A percentile compares a stretch with the other conserved stretches of the same genome.
Conservation (phyloP, 495 filamentous ascomycete genomes). For the Pyrenopolyporus hunteri region DNA sequence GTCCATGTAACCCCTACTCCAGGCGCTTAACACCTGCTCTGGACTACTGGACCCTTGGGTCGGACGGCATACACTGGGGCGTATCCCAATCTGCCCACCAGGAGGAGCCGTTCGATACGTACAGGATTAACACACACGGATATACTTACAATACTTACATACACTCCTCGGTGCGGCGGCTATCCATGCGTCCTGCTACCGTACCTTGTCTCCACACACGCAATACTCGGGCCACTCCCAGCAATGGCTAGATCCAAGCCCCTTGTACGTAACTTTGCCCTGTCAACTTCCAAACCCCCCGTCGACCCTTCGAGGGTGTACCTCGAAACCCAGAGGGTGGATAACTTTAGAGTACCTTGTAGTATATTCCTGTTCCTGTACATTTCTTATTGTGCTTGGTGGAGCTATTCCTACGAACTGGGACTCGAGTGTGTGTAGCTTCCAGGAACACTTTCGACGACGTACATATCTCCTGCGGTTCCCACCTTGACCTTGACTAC, state of each 20-base stretch:
- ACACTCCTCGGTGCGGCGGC: slow-evolving; percentile 24
- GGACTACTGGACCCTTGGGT: slow-evolving; percentile 20
- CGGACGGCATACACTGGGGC: slow-evolving; percentile 20
- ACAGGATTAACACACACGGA: not conserved
- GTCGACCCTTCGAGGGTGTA: slow-evolving; percentile 31
- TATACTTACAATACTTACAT: not conserved
- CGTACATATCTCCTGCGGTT: slow-evolving; percentile 33
- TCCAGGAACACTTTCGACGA: slow-evolving; percentile 33
- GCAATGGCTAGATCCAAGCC: slow-evolving; percentile 32
- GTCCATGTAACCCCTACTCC: slow-evolving; percentile 22
- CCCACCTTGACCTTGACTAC: slow-evolving; percentile 32
- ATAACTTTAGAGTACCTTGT: slow-evolving; percentile 21
- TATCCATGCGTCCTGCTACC: slow-evolving; percentile 31
- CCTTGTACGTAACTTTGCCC: slow-evolving; percentile 17
- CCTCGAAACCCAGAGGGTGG: slow-evolving; percentile 33
- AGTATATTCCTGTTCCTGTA: slow-evolving; percentile 35
- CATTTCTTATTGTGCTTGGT: slow-evolving; percentile 23
- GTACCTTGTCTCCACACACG: slow-evolving; percentile 23
- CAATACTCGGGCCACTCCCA: slow-evolving; percentile 31
- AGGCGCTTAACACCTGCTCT: slow-evolving; percentile 24
- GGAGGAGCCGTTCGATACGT: too few species aligned
- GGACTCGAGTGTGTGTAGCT: slow-evolving; percentile 28
- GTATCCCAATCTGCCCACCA: slow-evolving; percentile 28
- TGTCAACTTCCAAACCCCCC: slow-evolving; percentile 26
- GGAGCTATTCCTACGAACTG: slow-evolving; percentile 31